Conservation (phyloP, 305 asterid species). For the Plantago lanceolata region DNA sequence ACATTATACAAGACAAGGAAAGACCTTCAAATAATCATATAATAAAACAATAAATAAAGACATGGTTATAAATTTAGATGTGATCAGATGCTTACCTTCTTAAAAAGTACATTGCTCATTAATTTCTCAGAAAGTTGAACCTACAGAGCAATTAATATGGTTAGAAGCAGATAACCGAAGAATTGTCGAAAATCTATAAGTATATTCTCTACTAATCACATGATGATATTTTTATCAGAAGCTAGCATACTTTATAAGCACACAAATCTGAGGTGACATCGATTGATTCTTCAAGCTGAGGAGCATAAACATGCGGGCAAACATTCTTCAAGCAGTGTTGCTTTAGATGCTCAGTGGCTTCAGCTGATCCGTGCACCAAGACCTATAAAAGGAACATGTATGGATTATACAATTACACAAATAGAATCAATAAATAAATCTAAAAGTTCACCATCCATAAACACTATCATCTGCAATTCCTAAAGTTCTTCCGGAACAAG, state of each 20-base stretch:
- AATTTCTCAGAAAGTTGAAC: conserved; percentile 90
- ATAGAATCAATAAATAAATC: neutral
- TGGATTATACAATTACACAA: neutral
- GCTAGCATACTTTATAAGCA: conserved; percentile 73
- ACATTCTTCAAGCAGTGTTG: conserved; percentile 81
- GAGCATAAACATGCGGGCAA: conserved; percentile 90
- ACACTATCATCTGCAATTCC: too few relatives aligned
- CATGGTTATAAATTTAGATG: too few relatives aligned
- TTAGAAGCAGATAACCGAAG: conserved; percentile 21
- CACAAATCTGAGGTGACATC: conserved; percentile 98
- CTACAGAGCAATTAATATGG: conserved; percentile 33
- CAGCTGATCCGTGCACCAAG: conserved; percentile 97
- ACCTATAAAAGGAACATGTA: conserved; percentile 41
- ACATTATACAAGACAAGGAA: too few relatives aligned
- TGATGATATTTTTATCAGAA: conserved; percentile 9
- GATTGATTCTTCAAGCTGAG: conserved; percentile 85
- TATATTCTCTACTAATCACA: conserved; percentile 7
- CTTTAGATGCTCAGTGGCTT: conserved; percentile 97
- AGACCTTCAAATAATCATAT: too few relatives aligned
- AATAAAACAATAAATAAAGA: too few relatives aligned
- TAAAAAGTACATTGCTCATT: conserved; percentile 85
- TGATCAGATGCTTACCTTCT: conserved; percentile 59
- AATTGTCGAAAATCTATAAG: conserved; percentile 12
- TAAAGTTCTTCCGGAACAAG: too few relatives aligned
- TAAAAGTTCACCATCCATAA: too few relatives aligned